phyloP scores from a whole-genome alignment of 192 early-diverging fungal genomes.

The Umbelopsis sp. region DNA sequence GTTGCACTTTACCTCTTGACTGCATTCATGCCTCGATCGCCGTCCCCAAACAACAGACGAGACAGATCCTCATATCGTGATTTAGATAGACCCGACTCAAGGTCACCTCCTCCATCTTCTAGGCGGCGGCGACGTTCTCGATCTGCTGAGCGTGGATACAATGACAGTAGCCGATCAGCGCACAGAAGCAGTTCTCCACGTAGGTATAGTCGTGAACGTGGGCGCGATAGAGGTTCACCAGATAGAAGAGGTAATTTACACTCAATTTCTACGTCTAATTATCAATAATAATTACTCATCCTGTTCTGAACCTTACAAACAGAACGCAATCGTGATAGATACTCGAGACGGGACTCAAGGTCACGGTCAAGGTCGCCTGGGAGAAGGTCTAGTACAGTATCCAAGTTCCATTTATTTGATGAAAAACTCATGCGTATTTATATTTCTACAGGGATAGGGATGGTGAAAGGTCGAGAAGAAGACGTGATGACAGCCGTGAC shows the following conservation, averaged over 20 bases:
- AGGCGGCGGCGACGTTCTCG: constrained; percentile 3
- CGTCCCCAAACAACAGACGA: not conserved
- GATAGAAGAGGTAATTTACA: constrained; percentile 2
- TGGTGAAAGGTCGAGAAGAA: constrained; percentile 6
- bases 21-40: not conserved
- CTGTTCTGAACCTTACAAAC: not conserved
- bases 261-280: not conserved
- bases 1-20: not conserved
- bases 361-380: constrained; percentile 18
- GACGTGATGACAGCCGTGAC: not conserved
- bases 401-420: not conserved
- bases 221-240: constrained; percentile 5
- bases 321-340: constrained; percentile 23
- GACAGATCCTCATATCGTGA: constrained; percentile 21
- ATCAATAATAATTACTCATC: not conserved
- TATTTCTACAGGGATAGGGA: not conserved
- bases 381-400: not conserved
- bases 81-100: not conserved
- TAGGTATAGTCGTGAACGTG: constrained; percentile 7
- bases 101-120: not conserved
- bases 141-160: not conserved
- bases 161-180: not conserved
- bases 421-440: not conserved
- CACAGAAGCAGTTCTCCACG: constrained; percentile 14
- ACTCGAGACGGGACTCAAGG: constrained; percentile 17